Conservation (phyloP, 768 basidiomycete species). For the Suillus discolor region DNA sequence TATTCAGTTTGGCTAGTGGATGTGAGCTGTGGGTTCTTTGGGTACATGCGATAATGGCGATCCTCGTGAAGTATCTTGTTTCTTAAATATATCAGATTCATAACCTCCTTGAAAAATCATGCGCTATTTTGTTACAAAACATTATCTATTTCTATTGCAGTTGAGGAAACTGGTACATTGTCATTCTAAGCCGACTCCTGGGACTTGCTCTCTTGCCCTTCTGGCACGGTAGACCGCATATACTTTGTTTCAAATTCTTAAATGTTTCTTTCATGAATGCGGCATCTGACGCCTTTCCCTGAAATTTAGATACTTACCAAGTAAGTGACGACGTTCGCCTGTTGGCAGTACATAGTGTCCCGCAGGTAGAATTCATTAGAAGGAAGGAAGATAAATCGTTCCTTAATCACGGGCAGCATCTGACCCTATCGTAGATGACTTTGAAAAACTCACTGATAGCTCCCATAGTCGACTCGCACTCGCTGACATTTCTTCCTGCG, state of each 20-base stretch:
- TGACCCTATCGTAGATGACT: not conserved
- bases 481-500: not conserved
- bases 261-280: not conserved
- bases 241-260: not conserved
- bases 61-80: not conserved
- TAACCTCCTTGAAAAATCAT: not conserved
- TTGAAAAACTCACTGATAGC: not conserved
- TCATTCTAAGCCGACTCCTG: not conserved
- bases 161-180: not conserved
- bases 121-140: not conserved
- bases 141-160: not conserved
- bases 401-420: not conserved
- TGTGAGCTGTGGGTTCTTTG: not conserved
- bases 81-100: not conserved
- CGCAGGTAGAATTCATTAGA: not conserved
- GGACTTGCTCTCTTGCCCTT: not conserved
- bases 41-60: not conserved
- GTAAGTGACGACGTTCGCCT: not conserved
- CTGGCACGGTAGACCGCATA: not conserved
- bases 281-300: not conserved
- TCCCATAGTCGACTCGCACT: not conserved
- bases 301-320: not conserved
- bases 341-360: not conserved
- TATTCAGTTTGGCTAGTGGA: not conserved
- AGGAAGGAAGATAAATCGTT: not conserved